Base-by-base conservation (phyloP, 345 rosid genomes). In the Balakata baccata region DNA sequence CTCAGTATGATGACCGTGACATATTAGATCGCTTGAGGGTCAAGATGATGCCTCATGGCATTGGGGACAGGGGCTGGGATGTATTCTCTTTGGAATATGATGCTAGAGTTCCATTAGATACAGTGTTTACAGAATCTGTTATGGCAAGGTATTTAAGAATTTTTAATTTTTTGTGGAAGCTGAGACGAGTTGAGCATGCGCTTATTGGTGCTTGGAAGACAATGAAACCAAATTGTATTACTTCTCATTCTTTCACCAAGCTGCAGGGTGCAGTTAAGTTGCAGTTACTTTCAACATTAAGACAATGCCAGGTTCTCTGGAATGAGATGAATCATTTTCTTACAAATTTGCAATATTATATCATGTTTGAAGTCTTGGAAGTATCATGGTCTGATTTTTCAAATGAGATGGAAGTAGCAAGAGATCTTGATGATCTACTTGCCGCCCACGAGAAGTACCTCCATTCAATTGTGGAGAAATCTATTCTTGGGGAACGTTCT, bases 291-390 rank as follows among this genome's bases (percentile, higher is more conserved):
- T 89, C 96, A 71, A 90, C 96, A 11, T 74, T 91, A 80, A 86
- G 99, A 77, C 87, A 81, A 71, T 95, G 97, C 87, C 99, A 95
- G 89, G 98, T 91, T 76, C 88, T 93, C 56, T 89, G 97, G 97
- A 81, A 91, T 74, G 98, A 92, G 79, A 95, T 95, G 98, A 95
- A 95, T 75, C 99, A 92, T 85, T 95, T 95, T 82, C 91, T 95
- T 63, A 85, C 98, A 16, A 95, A 95, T 83, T 87, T 95, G 85
- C 99, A 95, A 75, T 92, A 93, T 80, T 95, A 95, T 81, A 92
- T 95, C 64, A 95, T 95, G 99, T 92, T 95, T 80, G 99, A 95
- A 81, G 98, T 95, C 45, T 83, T 95, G 88, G 99, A 95, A 84
- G 96, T 91, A 8, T 95, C 97, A 13, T 95, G 98, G 98, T 95